Evolutionary conservation across 768 basidiomycete species (phyloP), one percentile per base, ranked within the genome.

Genomic region (Tylopilus sp.): DNA sequence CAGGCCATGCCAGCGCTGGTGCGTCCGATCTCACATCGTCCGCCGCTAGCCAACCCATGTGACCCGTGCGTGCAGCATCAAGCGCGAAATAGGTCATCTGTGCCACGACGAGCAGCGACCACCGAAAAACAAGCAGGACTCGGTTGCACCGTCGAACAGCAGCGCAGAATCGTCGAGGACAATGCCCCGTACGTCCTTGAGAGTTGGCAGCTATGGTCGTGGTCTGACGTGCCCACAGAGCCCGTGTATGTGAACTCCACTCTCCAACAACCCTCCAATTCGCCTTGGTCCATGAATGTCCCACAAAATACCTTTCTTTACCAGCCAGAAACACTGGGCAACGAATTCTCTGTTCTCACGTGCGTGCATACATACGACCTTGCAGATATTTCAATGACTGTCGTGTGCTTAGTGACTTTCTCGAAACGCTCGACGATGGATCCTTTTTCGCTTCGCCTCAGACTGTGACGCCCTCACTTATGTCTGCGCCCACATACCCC

Each of bases 71-170:
- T 26, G 44, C 60, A 95, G 94, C 62, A 91, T 98, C 62, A 98
- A 98, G 69, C 84, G 95, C 35, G 95, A 98, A 69, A 98, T 98
- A 54, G 91, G 92, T 0, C 92, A 97, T 72, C 75, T 95, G 13
- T 97, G 94, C 63, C 88, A 91, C 59, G 95, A 95, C 67, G 92
- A 95, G 64, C 81, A 81, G 51, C 77, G 83, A 43, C 75, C 77
- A 1, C 53, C 58, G 1, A 83, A 82, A 62, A 67, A 64, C 17
- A 83, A 82, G 53, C 73, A 75, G 31, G 65, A 67, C 18, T 66
- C 15, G 51, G 44, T 67, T 0, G 17, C 67, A 18, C 39, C 70
- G 11, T 33, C 73, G 33, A 57, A 55, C 13, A 56, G 57, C 13
- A 56, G 57, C 4, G 46, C 65, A 10, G 69, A 76, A 39, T 48